Conservation (phyloP, 140 eudicot species). For the Artemisia princeps region DNA sequence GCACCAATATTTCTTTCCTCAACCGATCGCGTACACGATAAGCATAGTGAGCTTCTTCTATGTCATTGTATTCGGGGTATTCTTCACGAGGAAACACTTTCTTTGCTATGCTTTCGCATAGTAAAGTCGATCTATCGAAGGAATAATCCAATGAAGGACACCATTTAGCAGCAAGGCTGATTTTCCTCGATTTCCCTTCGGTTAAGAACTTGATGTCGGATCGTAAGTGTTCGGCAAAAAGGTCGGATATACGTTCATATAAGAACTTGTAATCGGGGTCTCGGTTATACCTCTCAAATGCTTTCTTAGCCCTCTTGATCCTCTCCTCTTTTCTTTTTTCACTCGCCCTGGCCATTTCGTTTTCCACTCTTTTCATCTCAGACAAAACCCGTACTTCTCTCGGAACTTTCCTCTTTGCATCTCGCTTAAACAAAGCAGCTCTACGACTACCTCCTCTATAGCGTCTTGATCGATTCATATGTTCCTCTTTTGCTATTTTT, state of each 20-base stretch:
- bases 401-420: background rate
- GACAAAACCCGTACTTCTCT: background rate
- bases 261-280: conserved; percentile 10
- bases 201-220: conserved; percentile 7
- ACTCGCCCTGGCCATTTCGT: background rate
- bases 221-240: conserved; percentile 2
- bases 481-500: conserved; percentile 1
- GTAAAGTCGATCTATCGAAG: conserved; percentile 10
- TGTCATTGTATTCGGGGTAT: background rate
- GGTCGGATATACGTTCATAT: conserved; percentile 6
- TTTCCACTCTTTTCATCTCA: background rate
- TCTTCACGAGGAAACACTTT: conserved; percentile 17
- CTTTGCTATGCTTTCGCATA: conserved; percentile 19
- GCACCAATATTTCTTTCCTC: conserved; percentile 15
- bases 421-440: background rate
- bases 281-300: conserved; percentile 4
- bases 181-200: background rate
- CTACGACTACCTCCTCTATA: background rate
- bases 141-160: conserved; percentile 17
- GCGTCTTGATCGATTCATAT: background rate
- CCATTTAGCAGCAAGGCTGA: conserved; percentile 23
- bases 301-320: conserved; percentile 5
- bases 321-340: background rate
- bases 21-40: conserved; percentile 14
- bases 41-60: conserved; percentile 15